Evolutionary conservation across 139 green algal species (phyloP).

Genomic region (Pseudopediastrum boryanum): DNA sequence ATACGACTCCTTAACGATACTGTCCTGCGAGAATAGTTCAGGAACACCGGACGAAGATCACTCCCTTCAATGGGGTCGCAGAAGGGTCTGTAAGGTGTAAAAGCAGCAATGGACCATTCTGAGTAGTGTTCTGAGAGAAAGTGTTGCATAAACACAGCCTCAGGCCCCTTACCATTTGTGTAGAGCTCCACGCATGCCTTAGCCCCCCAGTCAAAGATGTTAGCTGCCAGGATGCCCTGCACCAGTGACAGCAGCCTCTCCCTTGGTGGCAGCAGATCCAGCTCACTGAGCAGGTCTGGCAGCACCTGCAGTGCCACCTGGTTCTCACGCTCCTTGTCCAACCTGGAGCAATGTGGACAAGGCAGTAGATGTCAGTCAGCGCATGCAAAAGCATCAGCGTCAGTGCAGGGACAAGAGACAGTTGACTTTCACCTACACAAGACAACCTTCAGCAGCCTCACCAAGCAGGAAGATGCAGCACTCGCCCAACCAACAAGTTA

Average conservation of each 20-base stretch:
- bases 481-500: no score
- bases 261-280: constrained; percentile 75
- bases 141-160: constrained; percentile 15
- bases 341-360: background rate
- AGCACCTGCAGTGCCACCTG: constrained; percentile 86
- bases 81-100: no score
- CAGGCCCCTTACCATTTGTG: no score
- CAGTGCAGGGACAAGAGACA: background rate
- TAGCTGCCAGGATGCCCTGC: constrained; percentile 86
- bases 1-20: no score
- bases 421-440: no score
- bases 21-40: no score
- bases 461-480: no score
- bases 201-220: constrained; percentile 99
- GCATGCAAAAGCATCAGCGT: background rate
- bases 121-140: no score
- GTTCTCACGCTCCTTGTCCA: constrained; percentile 88
- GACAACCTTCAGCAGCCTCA: no score
- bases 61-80: no score
- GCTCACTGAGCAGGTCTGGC: constrained; percentile 90
- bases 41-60: no score
- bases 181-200: constrained; percentile 92
- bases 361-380: background rate
- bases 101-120: no score
- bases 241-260: constrained; percentile 82